phyloP scores from a whole-genome alignment of 1,139 yeast species.

The Yamadazyma triangularis region DNA sequence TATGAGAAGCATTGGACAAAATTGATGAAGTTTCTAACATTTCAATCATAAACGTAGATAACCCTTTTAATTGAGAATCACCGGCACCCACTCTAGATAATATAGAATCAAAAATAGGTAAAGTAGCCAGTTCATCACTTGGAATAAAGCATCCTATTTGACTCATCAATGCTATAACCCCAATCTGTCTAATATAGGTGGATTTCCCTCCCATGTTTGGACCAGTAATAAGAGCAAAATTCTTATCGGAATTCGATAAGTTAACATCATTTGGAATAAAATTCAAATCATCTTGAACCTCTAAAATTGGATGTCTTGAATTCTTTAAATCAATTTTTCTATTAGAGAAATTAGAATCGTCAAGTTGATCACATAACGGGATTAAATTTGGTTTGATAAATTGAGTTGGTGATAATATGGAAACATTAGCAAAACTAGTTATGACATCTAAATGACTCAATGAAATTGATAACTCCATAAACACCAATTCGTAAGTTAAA shows the following conservation, averaged over 20 bases:
- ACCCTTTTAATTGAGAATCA: constrained; percentile 93
- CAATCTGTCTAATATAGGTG: constrained; percentile 87
- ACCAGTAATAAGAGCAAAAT: constrained; percentile 85
- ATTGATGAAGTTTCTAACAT: constrained; percentile 96
- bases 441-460: constrained; percentile 81
- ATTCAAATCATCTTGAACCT: constrained; percentile 80
- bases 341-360: constrained; percentile 22
- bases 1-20: constrained; percentile 75
- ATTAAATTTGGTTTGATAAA: constrained; percentile 68
- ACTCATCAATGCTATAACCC: constrained; percentile 83
- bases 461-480: constrained; percentile 59
- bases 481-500: constrained; percentile 72
- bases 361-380: constrained; percentile 33
- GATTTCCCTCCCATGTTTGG: constrained; percentile 99
- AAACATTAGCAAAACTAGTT: constrained; percentile 78
- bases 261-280: constrained; percentile 85
- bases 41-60: constrained; percentile 96
- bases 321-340: constrained; percentile 58
- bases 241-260: constrained; percentile 41
- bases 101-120: constrained; percentile 84
- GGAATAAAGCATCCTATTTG: constrained; percentile 95
- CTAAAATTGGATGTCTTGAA: constrained; percentile 93
- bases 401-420: constrained; percentile 79
- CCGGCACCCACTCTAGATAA: constrained; percentile 98
- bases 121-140: constrained; percentile 23